Evolutionary conservation across 225 moss, liverwort and hornwort genomes (phyloP).

Genomic region (Polytrichum commune): DNA sequence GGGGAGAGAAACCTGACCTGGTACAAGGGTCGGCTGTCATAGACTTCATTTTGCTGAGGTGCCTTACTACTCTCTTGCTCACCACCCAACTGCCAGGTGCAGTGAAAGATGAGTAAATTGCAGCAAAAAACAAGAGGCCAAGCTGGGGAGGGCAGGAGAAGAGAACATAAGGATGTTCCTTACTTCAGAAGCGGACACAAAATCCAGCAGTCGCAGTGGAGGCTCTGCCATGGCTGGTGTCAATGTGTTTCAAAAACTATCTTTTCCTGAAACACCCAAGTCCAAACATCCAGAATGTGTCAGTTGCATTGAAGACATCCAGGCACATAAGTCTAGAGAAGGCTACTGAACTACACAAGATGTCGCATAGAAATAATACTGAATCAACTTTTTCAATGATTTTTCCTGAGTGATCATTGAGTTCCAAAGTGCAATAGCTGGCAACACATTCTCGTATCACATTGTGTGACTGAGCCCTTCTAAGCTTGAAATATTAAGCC

Average conservation of each 20-base stretch:
- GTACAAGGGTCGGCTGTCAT: slow-evolving; percentile 45
- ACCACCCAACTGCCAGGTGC: slow-evolving; percentile 35
- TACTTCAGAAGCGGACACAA: slow-evolving; percentile 56
- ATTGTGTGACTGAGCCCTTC: too few relatives aligned
- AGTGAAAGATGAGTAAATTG: background rate
- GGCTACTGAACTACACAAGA: too few relatives aligned
- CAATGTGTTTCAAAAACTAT: background rate
- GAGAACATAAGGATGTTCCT: slow-evolving; percentile 4
- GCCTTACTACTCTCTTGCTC: slow-evolving; percentile 28
- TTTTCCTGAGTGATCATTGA: too few relatives aligned
- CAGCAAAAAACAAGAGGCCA: slow-evolving; percentile 3
- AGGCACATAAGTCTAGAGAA: too few relatives aligned
- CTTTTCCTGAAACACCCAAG: too few relatives aligned
- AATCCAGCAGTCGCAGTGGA: slow-evolving; percentile 62
- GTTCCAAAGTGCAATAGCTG: too few relatives aligned
- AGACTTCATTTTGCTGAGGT: slow-evolving; percentile 24
- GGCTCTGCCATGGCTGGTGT: slow-evolving; percentile 47
- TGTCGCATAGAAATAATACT: too few relatives aligned
- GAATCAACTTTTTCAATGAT: too few relatives aligned
- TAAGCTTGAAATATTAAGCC: too few relatives aligned
- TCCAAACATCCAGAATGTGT: too few relatives aligned
- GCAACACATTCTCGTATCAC: too few relatives aligned
- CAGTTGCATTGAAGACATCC: too few relatives aligned
- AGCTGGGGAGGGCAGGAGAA: background rate
- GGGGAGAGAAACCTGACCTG: slow-evolving; percentile 22